Evolutionary conservation across 2,329 filamentous ascomycete genomes (phyloP).

Genomic region (Sclerotinia borealis): DNA sequence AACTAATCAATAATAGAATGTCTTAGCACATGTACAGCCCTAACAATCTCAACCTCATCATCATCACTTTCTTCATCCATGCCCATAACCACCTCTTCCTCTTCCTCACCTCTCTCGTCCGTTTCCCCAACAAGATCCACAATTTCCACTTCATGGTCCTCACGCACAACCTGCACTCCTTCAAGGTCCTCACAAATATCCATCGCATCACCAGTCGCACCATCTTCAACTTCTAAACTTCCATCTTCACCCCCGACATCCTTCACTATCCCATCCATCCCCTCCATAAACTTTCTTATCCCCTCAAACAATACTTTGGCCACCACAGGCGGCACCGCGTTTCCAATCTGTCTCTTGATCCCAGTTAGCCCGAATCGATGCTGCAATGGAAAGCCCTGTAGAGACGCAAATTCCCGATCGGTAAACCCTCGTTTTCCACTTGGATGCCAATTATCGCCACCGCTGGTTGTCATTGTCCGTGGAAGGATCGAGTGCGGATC

Average conservation of each 20-base stretch:
- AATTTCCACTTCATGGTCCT: not conserved
- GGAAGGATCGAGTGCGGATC: constrained; percentile 43
- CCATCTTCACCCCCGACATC: constrained; percentile 23
- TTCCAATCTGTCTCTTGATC: constrained; percentile 64
- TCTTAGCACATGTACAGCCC: not conserved
- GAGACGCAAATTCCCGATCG: constrained; percentile 53
- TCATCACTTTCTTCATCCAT: not conserved
- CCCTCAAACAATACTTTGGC: constrained; percentile 41
- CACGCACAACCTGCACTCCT: not conserved
- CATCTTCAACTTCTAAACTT: not conserved
- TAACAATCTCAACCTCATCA: not conserved
- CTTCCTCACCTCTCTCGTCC: not conserved
- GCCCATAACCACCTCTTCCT: too few relatives aligned
- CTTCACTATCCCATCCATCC: constrained; percentile 21
- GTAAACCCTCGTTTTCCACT: constrained; percentile 59
- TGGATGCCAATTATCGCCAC: constrained; percentile 59
- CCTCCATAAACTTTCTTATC: constrained; percentile 33
- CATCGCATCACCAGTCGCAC: not conserved
- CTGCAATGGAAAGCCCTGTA: constrained; percentile 62
- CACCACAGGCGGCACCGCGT: constrained; percentile 64
- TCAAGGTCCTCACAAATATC: not conserved
- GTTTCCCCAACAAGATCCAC: not conserved
- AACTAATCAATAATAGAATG: not conserved
- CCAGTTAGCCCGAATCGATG: constrained; percentile 48
- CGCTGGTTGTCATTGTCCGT: constrained; percentile 59